Evolutionary conservation across 129 eudicot species (phyloP), one percentile per base, ranked within the genome.

Genomic region (Artemisia annua): DNA sequence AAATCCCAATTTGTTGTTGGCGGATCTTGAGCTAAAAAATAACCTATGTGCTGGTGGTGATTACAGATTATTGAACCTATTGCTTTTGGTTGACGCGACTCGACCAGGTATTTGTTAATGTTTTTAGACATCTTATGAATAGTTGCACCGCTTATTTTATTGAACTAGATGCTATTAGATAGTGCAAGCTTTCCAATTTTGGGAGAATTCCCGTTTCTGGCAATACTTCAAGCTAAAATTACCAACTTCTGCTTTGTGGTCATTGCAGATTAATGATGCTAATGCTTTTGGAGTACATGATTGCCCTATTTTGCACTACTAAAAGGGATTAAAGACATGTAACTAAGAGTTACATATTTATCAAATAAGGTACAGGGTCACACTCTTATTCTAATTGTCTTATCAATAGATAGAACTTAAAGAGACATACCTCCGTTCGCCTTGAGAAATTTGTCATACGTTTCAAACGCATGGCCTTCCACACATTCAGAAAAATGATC

Each of bases 401-500:
- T 70, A 35, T 32, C 7, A 35, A 12, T 28, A 63, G 2, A 57
- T 1, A 5, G 15, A 7, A 13, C n/a, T 32, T 11, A 63, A 59
- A 62, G 49, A 65, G 0, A 20, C 73, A 12, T 83, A 91, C 97
- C 99, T 95, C 86, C 95, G 73, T 83, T 85, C 15, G 82, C 80
- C 83, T 91, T 91, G 67, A 95, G 88, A 68, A 88, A 95, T 66
- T 95, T 90, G 85, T 95, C 97, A 70, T 90, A 90, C 43, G 99
- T 95, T 84, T 91, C 91, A 84, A 74, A 95, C 14, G 97, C 97
- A 78, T 91, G 99, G 72, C 68, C 55, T 79, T 95, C 99, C 76
- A 95, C 99, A 63, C 99, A 95, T 87, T 95, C 99, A 15, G 97
- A 95, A 71, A 95, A 88, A 79, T 95, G 99, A 87, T 91, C 97